A percentile compares a stretch with the other conserved stretches of the same genome.
Conservation (phyloP, 177 flowering plant species). For the Telopea speciosissima region DNA sequence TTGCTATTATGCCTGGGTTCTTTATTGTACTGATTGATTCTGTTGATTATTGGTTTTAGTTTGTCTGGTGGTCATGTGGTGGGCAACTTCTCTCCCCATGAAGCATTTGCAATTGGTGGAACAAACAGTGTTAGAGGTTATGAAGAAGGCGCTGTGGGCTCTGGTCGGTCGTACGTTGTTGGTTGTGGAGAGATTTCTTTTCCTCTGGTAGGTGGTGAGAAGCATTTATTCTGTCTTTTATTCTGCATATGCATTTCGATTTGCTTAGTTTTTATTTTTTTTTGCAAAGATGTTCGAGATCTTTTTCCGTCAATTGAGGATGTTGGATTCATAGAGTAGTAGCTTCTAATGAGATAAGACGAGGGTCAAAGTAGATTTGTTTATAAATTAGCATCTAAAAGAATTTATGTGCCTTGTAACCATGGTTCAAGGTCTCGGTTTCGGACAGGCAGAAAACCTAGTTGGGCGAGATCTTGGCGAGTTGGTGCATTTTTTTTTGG, state of each 20-base stretch:
- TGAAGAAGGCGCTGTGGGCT: slow-evolving; percentile 97
- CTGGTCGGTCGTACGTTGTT: slow-evolving; percentile 86
- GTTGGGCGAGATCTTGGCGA: too few relatives aligned
- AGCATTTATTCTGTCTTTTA: background rate
- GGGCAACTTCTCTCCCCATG: slow-evolving; percentile 95
- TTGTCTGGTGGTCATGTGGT: slow-evolving; percentile 91
- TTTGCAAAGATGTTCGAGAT: background rate
- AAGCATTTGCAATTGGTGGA: slow-evolving; percentile 98
- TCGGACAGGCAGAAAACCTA: too few relatives aligned
- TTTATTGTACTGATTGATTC: slow-evolving; percentile 12
- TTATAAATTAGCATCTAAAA: too few relatives aligned
- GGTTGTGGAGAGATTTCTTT: slow-evolving; percentile 90
- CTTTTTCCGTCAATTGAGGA: background rate
- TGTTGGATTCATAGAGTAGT: background rate
- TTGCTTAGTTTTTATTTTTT: background rate
- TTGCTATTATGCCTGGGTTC: background rate
- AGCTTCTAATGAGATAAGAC: background rate
- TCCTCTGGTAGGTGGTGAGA: slow-evolving; percentile 56
- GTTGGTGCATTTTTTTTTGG: too few relatives aligned
- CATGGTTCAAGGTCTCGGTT: too few relatives aligned
- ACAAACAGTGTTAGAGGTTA: slow-evolving; percentile 98
- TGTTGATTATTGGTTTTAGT: slow-evolving; percentile 33
- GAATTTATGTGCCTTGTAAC: too few relatives aligned
- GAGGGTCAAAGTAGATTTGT: background rate
- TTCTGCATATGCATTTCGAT: background rate